These are phyloP conservation scores for Parathielavia appendiculata DNA, from an alignment of 495 filamentous ascomycete species.

Conservation along the genomic window DNA sequence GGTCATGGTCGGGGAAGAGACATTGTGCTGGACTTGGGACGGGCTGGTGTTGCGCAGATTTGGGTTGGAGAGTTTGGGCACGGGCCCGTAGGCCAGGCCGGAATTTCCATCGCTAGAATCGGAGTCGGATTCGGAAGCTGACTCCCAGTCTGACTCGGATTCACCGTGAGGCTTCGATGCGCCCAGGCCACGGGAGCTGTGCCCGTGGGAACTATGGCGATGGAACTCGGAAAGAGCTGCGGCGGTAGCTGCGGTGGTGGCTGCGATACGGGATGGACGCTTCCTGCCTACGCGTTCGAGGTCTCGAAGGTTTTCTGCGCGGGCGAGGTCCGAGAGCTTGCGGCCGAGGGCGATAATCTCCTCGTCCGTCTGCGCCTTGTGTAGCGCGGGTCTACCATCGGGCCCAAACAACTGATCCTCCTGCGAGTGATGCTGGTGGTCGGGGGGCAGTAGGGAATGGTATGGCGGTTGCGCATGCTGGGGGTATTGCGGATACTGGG, in stretches of 20 bases:
- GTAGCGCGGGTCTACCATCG: slow-evolving; percentile 28
- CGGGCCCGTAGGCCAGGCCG: slow-evolving; percentile 46
- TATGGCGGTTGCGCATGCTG: slow-evolving; percentile 4
- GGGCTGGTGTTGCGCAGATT: slow-evolving; percentile 21
- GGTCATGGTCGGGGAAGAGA: slow-evolving; percentile 18
- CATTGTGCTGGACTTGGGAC: not conserved
- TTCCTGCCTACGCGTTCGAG: slow-evolving; percentile 36
- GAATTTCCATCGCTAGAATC: slow-evolving; percentile 38
- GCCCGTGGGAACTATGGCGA: slow-evolving; percentile 31
- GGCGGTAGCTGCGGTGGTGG: slow-evolving; percentile 31
- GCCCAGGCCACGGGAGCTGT: slow-evolving; percentile 31
- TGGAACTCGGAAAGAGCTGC: slow-evolving; percentile 34
- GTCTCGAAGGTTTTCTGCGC: slow-evolving; percentile 40
- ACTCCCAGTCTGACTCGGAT: slow-evolving; percentile 42
- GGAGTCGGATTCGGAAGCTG: slow-evolving; percentile 39
- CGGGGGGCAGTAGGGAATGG: slow-evolving; percentile 10
- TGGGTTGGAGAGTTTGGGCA: slow-evolving; percentile 28
- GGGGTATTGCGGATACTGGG: slow-evolving; percentile 13
- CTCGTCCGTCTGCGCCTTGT: slow-evolving; percentile 42
- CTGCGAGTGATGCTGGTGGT: slow-evolving; percentile 14
- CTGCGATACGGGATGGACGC: slow-evolving; percentile 36
- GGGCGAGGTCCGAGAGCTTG: slow-evolving; percentile 42
- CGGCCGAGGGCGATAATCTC: slow-evolving; percentile 47
- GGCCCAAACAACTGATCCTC: slow-evolving; percentile 21
- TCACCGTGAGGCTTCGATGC: slow-evolving; percentile 34